Percentiles rank a stretch among this genome's conserved stretches.
These are phyloP conservation scores for Lichtheimia corymbifera DNA, from an alignment of 371 early-diverging fungal genomes.

Conservation along the genomic window DNA sequence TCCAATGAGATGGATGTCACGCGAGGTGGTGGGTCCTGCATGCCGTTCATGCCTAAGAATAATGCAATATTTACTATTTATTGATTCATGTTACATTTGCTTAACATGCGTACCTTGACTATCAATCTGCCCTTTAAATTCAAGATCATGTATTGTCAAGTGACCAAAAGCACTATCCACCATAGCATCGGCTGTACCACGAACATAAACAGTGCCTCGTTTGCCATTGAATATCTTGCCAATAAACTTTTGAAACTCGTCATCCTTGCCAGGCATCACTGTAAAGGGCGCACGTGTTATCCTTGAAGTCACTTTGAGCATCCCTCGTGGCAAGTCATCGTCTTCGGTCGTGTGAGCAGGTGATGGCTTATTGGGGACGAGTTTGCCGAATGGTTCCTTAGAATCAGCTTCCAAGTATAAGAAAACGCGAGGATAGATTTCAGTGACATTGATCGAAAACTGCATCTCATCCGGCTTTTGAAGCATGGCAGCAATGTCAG, in stretches of 20 bases:
- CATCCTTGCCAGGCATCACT: slow-evolving; percentile 39
- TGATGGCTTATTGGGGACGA: slow-evolving; percentile 30
- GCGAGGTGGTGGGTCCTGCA: slow-evolving; percentile 40
- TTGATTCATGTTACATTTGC: background rate
- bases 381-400: slow-evolving; percentile 33
- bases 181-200: slow-evolving; percentile 39
- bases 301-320: slow-evolving; percentile 26
- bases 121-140: slow-evolving; percentile 44
- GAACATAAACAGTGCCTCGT: slow-evolving; percentile 28
- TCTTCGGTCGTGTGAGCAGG: slow-evolving; percentile 27
- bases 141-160: slow-evolving; percentile 34
- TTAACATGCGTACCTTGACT: slow-evolving; percentile 30
- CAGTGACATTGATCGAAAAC: slow-evolving; percentile 38
- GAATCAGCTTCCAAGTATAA: slow-evolving; percentile 33
- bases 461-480: slow-evolving; percentile 47
- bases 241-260: slow-evolving; percentile 43
- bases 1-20: slow-evolving; percentile 30
- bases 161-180: slow-evolving; percentile 45
- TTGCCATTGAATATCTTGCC: slow-evolving; percentile 17
- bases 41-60: slow-evolving; percentile 38
- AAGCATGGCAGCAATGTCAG: slow-evolving; percentile 33
- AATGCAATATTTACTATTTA: slow-evolving; percentile 6
- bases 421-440: slow-evolving; percentile 38
- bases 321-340: slow-evolving; percentile 7
- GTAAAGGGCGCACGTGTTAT: slow-evolving; percentile 38